A percentile compares a stretch with the other conserved stretches of the same genome.
Conservation (phyloP, 2,329 filamentous ascomycete genomes). For the Thelonectria rubi region DNA sequence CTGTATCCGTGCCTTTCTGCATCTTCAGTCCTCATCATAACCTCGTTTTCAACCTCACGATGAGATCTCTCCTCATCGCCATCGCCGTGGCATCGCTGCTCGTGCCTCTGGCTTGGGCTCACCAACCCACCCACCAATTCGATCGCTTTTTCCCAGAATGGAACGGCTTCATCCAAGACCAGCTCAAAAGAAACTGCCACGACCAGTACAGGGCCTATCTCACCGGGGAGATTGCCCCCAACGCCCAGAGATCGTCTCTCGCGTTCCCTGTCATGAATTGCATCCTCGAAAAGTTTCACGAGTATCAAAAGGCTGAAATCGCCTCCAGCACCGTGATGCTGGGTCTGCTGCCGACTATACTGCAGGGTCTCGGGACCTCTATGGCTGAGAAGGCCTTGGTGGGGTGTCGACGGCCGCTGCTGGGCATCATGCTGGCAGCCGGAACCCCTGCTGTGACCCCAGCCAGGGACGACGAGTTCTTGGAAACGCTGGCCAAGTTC, state of each 20-base stretch:
- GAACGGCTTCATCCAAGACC: not conserved
- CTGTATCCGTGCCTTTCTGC: not conserved
- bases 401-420: constrained; percentile 27
- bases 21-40: not conserved
- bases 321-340: constrained; percentile 35
- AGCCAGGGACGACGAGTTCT: constrained; percentile 6
- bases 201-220: constrained; percentile 1
- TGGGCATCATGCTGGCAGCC: constrained; percentile 32
- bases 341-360: constrained; percentile 29
- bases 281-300: constrained; percentile 31
- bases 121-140: constrained; percentile 2
- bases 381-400: constrained; percentile 37
- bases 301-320: constrained; percentile 39
- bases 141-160: constrained; percentile 35
- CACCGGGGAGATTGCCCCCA: not conserved
- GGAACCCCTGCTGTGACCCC: constrained; percentile 18
- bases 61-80: not conserved
- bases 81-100: not conserved
- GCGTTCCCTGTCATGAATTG: constrained; percentile 31
- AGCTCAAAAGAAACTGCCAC: not conserved
- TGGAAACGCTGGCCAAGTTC: constrained; percentile 1
- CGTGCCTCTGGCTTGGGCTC: not conserved
- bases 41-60: not conserved
- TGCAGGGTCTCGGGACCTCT: constrained; percentile 32
- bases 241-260: not conserved